phyloP scores from a whole-genome alignment of 179 eudicot genomes.

The Drosera spatulata region DNA sequence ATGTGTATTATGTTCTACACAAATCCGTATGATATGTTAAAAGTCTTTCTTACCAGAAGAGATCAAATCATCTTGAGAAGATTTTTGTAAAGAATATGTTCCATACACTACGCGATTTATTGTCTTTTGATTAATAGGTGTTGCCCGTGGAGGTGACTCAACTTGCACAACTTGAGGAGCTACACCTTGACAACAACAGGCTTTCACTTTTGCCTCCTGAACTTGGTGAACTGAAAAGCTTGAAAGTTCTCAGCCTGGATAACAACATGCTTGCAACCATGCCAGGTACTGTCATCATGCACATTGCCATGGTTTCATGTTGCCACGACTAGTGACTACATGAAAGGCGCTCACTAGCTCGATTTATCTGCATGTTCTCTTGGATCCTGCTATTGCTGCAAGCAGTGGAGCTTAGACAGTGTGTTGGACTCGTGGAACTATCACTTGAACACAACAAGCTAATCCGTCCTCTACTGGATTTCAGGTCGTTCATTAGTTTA shows the following conservation, averaged over 20 bases:
- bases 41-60: no score
- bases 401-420: constrained; percentile 89
- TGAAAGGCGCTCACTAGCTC: not conserved
- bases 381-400: constrained; percentile 8
- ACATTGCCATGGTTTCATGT: not conserved
- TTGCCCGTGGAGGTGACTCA: constrained; percentile 83
- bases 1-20: no score
- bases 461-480: constrained; percentile 88
- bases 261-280: constrained; percentile 78
- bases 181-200: constrained; percentile 81
- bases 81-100: not conserved
- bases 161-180: constrained; percentile 78
- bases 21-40: no score
- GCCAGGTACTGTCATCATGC: constrained; percentile 49
- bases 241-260: constrained; percentile 84
- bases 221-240: constrained; percentile 75
- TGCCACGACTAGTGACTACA: not conserved
- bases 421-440: constrained; percentile 88
- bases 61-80: no score
- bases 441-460: constrained; percentile 98
- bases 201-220: constrained; percentile 77
- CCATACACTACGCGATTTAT: not conserved
- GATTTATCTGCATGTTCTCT: not conserved
- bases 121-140: constrained; percentile 28
- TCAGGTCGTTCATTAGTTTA: constrained; percentile 50